Conservation (phyloP, 73 alveolate species). For the Paramecium sexaurelia region DNA sequence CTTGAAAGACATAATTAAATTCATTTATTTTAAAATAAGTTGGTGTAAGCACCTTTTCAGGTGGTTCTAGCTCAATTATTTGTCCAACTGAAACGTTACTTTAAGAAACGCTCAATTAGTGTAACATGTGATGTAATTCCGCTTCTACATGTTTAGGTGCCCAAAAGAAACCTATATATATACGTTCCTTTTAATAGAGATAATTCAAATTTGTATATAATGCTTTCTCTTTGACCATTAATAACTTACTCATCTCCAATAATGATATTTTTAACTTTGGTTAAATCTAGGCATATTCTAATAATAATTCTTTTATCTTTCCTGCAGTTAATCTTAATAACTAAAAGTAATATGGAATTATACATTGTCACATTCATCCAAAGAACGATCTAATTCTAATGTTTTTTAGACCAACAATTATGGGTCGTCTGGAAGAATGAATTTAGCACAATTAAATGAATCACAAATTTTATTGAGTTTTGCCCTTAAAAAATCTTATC, state of each 20-base stretch:
- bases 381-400: constrained; percentile 66
- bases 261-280: constrained; percentile 72
- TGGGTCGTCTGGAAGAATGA: constrained; percentile 59
- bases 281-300: constrained; percentile 64
- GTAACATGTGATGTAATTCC: constrained; percentile 67
- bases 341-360: background rate
- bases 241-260: constrained; percentile 75
- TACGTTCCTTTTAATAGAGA: constrained; percentile 67
- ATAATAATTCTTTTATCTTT: constrained; percentile 70
- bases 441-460: constrained; percentile 83
- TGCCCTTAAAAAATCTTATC: constrained; percentile 71
- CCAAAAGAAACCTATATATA: constrained; percentile 85
- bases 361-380: constrained; percentile 68
- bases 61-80: constrained; percentile 82
- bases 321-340: constrained; percentile 69
- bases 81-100: constrained; percentile 73
- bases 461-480: constrained; percentile 88
- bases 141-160: constrained; percentile 76
- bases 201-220: constrained; percentile 75
- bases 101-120: constrained; percentile 61
- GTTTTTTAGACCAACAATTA: constrained; percentile 59
- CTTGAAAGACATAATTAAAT: constrained; percentile 92
- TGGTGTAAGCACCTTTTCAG: constrained; percentile 80
- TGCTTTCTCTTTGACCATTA: constrained; percentile 78
- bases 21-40: constrained; percentile 96